Conservation (phyloP, 2,329 filamentous ascomycete species). For the Colletotrichum truncatum region DNA sequence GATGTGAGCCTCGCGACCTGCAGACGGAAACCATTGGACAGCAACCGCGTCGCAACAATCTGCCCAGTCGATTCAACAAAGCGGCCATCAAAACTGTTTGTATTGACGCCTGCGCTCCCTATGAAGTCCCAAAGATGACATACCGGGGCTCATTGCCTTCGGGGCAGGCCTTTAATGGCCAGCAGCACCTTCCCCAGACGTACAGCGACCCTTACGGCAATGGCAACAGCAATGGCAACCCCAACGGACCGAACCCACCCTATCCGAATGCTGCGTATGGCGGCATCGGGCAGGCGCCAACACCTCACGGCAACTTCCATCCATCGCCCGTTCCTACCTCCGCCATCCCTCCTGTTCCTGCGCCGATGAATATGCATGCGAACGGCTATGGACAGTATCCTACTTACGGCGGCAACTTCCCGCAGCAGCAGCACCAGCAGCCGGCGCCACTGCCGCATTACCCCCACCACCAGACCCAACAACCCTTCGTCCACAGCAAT, state of each 20-base stretch:
- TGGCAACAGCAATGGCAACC: slow-evolving; percentile 26
- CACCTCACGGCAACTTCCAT: slow-evolving; percentile 37
- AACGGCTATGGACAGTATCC: slow-evolving; percentile 30
- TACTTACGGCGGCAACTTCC: slow-evolving; percentile 35
- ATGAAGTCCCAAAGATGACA: slow-evolving; percentile 41
- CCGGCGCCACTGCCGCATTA: slow-evolving; percentile 22
- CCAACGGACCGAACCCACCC: slow-evolving; percentile 30
- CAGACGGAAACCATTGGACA: slow-evolving; percentile 28
- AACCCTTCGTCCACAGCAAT: slow-evolving; percentile 11
- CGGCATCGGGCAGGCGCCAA: slow-evolving; percentile 37
- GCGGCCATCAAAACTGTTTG: slow-evolving; percentile 17
- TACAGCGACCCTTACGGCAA: slow-evolving; percentile 22
- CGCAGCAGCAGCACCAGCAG: slow-evolving; percentile 33
- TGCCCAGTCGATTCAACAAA: slow-evolving; percentile 18
- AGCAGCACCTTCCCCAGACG: slow-evolving; percentile 37
- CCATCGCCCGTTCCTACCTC: slow-evolving; percentile 37
- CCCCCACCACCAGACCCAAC: slow-evolving; percentile 17
- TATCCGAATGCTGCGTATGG: slow-evolving; percentile 28
- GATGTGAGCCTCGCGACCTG: slow-evolving; percentile 24
- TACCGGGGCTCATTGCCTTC: slow-evolving; percentile 50
- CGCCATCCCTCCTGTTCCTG: slow-evolving; percentile 36
- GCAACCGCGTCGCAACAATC: slow-evolving; percentile 26
- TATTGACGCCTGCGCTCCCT: slow-evolving; percentile 24
- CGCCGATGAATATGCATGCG: slow-evolving; percentile 32
- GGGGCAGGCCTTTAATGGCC: slow-evolving; percentile 49